Evolutionary conservation across 345 rosid species (phyloP), one percentile per base, ranked within the genome.

Genomic region (Salix koriyanagi): DNA sequence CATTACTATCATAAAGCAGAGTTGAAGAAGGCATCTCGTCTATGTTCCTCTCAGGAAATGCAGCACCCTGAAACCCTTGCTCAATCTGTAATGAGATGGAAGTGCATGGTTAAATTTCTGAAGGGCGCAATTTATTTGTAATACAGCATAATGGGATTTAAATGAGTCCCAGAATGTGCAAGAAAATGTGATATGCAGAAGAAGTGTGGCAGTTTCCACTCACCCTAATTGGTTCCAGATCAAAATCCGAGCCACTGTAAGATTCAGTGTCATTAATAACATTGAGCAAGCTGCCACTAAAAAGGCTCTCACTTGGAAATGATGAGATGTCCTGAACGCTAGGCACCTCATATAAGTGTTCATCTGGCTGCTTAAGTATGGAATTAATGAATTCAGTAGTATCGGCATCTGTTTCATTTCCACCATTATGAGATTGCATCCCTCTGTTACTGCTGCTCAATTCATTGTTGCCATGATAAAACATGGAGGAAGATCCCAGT

Each of bases 351-450:
- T 25, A 1, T 6, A 30, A 34, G 76, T 21, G 25, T 44, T 83
- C 90, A 5, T 81, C 86, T 21, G 86, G 69, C 75, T 44, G 66
- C 42, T 76, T 77, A 71, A 89, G 78, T 72, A 90, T 28, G 11
- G 89, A 88, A 72, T 88, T 74, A 34, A 88, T 68, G 76, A 88
- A 90, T 34, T 79, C 85, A 2, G 88, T 77, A 16, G 82, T 65
- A 77, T 66, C 21, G 10, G 81, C 73, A 76, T 88, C 87, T 26
- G 73, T 60, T 65, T 87, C 90, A 67, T 85, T 79, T 25, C 81
- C 19, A 72, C 68, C 80, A 69, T 50, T 62, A 67, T 77, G 79
- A 69, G 67, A 28, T 76, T 72, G 86, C 52, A 69, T 48, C 28
- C 41, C 84, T 77, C n/a, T 21, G 37, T 54, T 2, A 67, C 52